phyloP scores from a whole-genome alignment of 2,329 filamentous ascomycete genomes.

The Diaporthe ampelina region DNA sequence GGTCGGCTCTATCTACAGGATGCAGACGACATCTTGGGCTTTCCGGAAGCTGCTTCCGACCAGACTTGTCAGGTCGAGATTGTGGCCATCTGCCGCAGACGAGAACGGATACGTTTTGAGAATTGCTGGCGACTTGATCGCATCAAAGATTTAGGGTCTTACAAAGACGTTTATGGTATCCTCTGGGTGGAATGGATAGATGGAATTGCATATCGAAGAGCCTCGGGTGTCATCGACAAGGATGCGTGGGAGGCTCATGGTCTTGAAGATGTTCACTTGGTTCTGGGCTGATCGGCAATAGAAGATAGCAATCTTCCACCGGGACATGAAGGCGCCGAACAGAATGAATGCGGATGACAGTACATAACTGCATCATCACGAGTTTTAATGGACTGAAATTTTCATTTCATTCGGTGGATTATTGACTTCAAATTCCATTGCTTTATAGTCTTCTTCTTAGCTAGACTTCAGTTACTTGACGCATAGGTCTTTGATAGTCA shows the following conservation, averaged over 20 bases:
- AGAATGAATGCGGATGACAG: no score
- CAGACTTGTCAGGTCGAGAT: not conserved
- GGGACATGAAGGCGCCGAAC: no score
- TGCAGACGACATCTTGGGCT: not conserved
- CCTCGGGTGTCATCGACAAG: not conserved
- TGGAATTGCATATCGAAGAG: not conserved
- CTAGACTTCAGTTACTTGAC: no score
- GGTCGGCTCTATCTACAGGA: not conserved
- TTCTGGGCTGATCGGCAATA: not conserved
- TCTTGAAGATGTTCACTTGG: not conserved
- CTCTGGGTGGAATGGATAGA: not conserved
- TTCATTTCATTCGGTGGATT: no score
- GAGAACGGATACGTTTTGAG: not conserved
- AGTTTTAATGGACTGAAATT: no score
- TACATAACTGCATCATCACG: no score
- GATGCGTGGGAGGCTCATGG: not conserved
- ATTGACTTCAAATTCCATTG: no score
- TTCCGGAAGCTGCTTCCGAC: not conserved
- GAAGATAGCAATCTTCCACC: fast-evolving
- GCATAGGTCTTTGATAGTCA: no score
- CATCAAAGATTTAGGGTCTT: not conserved
- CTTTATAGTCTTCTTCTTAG: no score
- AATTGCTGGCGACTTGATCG: not conserved
- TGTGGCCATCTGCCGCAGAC: not conserved
- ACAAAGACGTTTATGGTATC: not conserved